phyloP scores from a whole-genome alignment of 495 filamentous ascomycete genomes.

The Podospora pseudopauciseta region DNA sequence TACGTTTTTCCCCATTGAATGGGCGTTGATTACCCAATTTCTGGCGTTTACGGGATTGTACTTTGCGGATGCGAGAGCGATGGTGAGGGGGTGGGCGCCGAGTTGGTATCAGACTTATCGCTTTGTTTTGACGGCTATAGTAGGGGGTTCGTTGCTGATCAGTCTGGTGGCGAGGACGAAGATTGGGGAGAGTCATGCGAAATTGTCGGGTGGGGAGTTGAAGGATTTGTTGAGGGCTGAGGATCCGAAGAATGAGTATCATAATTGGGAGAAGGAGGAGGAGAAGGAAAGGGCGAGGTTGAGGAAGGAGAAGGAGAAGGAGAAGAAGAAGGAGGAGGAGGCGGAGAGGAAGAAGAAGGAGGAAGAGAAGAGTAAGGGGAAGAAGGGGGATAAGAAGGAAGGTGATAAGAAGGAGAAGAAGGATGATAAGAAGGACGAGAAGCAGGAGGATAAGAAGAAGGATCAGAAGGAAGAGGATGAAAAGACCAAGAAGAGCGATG shows the following conservation, averaged over 20 bases:
- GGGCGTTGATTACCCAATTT: constrained; percentile 89
- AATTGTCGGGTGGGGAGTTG: constrained; percentile 59
- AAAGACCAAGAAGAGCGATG: constrained; percentile 12
- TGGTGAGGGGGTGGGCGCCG: constrained; percentile 76
- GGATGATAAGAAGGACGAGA: constrained; percentile 5
- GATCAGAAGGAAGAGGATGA: constrained; percentile 8
- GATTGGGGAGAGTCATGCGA: constrained; percentile 56
- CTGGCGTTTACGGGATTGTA: constrained; percentile 84
- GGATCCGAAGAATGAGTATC: constrained; percentile 44
- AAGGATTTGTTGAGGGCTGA: constrained; percentile 35
- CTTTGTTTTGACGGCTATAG: constrained; percentile 91
- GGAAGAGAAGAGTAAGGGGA: constrained; percentile 4
- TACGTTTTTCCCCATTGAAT: constrained; percentile 77
- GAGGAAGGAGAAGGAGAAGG: constrained; percentile 16
- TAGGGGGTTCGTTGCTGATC: constrained; percentile 81
- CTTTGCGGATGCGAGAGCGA: constrained; percentile 77
- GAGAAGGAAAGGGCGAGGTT: constrained; percentile 29
- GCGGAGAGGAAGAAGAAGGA: not conserved
- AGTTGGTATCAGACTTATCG: constrained; percentile 91
- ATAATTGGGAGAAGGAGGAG: constrained; percentile 38
- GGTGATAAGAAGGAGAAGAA: not conserved
- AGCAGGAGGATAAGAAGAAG: constrained; percentile 1
- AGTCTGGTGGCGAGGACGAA: constrained; percentile 83
- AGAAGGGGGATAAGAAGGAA: constrained; percentile 4
- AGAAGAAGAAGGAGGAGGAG: constrained; percentile 7